Conservation (phyloP, 306 rosid genomes). For the Trichosanthes cucumerina region DNA sequence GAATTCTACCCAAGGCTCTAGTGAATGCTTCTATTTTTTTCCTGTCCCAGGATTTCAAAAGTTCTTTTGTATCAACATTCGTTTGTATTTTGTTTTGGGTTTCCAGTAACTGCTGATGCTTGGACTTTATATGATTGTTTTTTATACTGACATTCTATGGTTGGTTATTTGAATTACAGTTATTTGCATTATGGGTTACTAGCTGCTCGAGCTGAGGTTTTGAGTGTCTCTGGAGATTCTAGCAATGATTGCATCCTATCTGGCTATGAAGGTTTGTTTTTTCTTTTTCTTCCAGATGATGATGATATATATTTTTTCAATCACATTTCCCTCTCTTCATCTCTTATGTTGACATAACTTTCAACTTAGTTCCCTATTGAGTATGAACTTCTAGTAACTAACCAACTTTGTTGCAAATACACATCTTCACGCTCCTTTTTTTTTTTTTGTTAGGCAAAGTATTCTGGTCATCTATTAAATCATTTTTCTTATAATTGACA, state of each 20-base stretch:
- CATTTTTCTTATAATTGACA: background rate
- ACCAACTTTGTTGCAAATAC: background rate
- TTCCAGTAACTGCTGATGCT: background rate
- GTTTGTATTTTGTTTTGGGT: background rate
- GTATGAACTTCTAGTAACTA: background rate
- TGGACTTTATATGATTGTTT: conserved; percentile 1
- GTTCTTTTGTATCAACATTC: background rate
- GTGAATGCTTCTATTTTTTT: background rate
- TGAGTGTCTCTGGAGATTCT: conserved; percentile 54
- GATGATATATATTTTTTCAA: background rate
- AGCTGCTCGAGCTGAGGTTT: conserved; percentile 94
- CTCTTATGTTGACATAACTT: background rate
- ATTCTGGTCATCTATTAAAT: background rate
- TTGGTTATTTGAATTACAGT: conserved; percentile 32
- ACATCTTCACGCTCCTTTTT: background rate
- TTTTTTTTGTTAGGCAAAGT: background rate
- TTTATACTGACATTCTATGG: background rate
- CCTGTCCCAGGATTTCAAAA: background rate
- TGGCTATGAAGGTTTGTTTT: conserved; percentile 60
- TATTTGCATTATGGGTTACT: conserved; percentile 89
- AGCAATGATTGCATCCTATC: conserved; percentile 70
- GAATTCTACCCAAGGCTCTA: background rate
- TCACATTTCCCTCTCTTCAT: background rate
- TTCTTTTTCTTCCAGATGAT: conserved; percentile 1
- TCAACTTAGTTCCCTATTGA: background rate